phyloP scores from a whole-genome alignment of 495 filamentous ascomycete genomes.

The Corynascus novoguineensis region DNA sequence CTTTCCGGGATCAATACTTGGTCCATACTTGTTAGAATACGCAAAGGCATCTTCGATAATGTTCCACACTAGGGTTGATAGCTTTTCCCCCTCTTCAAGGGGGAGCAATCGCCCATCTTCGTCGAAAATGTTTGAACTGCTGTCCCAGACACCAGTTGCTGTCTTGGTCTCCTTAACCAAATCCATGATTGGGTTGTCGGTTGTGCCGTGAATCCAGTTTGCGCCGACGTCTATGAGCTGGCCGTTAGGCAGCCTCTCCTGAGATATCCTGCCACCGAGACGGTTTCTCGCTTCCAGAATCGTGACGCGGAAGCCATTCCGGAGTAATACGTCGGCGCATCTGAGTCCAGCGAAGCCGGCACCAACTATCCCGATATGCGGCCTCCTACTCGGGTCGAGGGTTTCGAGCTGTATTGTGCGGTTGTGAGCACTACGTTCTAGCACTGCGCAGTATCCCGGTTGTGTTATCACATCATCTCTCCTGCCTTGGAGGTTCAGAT shows the following conservation, averaged over 20 bases:
- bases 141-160: constrained; percentile 52
- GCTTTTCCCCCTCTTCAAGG: constrained; percentile 45
- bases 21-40: constrained; percentile 63
- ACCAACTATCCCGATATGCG: constrained; percentile 68
- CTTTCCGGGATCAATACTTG: constrained; percentile 56
- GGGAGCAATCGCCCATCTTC: constrained; percentile 55
- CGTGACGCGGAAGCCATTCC: constrained; percentile 74
- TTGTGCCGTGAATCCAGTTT: constrained; percentile 93
- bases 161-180: constrained; percentile 68
- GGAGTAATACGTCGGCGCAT: constrained; percentile 75
- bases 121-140: constrained; percentile 54
- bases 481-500: not conserved
- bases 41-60: constrained; percentile 73
- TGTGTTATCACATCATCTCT: not conserved
- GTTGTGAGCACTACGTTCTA: constrained; percentile 15
- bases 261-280: constrained; percentile 71
- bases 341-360: constrained; percentile 83
- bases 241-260: constrained; percentile 43
- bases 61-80: constrained; percentile 66
- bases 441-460: not conserved
- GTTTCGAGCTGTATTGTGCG: constrained; percentile 37
- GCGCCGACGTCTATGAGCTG: constrained; percentile 64
- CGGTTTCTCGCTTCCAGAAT: constrained; percentile 81
- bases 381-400: constrained; percentile 28
- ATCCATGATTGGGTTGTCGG: constrained; percentile 75